phyloP scores from a whole-genome alignment of 371 early-diverging fungal genomes.

The Mortierella sp. region DNA sequence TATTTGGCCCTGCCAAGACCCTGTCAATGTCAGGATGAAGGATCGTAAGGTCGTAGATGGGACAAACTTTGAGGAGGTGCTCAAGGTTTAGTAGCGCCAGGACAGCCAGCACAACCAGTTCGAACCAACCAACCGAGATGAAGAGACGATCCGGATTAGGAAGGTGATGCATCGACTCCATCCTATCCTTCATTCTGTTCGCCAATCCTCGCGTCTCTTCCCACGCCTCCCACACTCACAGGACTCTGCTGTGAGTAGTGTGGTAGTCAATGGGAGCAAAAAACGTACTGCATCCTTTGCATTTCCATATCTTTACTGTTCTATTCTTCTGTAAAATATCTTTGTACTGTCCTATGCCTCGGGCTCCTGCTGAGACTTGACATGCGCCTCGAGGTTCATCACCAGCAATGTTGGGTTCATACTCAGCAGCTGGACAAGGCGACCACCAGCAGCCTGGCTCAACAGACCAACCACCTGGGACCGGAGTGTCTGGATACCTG shows the following conservation, averaged over 20 bases:
- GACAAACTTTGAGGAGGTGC: too few relatives aligned
- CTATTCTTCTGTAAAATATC: not conserved
- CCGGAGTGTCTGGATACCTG: constrained; percentile 62
- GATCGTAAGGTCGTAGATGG: too few relatives aligned
- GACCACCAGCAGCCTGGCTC: constrained; percentile 65
- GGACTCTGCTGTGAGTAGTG: not conserved
- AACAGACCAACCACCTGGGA: constrained; percentile 68
- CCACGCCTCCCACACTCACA: too few relatives aligned
- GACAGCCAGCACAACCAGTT: too few relatives aligned
- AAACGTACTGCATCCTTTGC: not conserved
- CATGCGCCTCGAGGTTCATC: constrained; percentile 51
- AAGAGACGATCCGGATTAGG: too few relatives aligned
- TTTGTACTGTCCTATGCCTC: constrained; percentile 4
- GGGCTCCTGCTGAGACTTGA: constrained; percentile 36
- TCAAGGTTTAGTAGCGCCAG: too few relatives aligned
- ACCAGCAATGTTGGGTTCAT: constrained; percentile 53
- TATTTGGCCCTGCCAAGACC: too few relatives aligned
- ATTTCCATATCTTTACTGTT: not conserved
- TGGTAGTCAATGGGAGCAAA: not conserved
- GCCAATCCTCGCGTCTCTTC: too few relatives aligned
- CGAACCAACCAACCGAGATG: too few relatives aligned
- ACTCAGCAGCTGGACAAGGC: constrained; percentile 61
- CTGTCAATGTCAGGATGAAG: too few relatives aligned
- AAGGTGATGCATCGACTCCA: too few relatives aligned
- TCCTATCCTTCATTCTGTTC: not conserved